Percentiles rank a stretch among this genome's conserved stretches.
Evolutionary conservation across 805 yeast genomes (phyloP).

Genomic region (Babjeviella inositovora): DNA sequence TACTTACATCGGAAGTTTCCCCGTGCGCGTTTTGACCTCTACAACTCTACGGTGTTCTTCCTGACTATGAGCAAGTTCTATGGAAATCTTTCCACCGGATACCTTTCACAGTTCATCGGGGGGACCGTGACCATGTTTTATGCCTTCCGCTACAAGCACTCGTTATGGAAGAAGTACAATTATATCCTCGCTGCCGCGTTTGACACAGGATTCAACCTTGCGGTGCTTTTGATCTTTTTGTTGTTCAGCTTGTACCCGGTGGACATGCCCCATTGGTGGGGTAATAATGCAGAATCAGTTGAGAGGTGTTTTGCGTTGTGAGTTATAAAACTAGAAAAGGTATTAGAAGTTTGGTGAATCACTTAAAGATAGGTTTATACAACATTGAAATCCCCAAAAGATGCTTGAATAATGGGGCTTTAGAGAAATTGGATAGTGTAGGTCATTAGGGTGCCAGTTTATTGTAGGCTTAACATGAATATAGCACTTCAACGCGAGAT

Average conservation of each 20-base stretch:
- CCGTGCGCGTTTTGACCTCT: conserved; percentile 9
- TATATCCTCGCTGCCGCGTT: conserved; percentile 33
- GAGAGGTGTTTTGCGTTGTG: conserved; percentile 27
- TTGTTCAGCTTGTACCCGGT: conserved; percentile 6
- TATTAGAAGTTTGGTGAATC: no score
- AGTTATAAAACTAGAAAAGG: no score
- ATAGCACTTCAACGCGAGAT: no score
- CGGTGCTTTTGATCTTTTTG: conserved; percentile 20
- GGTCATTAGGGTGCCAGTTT: no score
- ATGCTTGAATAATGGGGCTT: no score
- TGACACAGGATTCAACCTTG: conserved; percentile 30
- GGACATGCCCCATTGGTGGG: conserved; percentile 28
- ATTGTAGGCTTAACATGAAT: no score
- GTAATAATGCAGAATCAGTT: conserved; percentile 22
- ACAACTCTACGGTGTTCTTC: conserved; percentile 32
- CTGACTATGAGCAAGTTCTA: conserved; percentile 29
- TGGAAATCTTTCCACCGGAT: conserved; percentile 32
- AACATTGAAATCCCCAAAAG: no score
- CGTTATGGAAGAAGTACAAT: conserved; percentile 23
- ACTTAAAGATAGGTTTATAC: no score
- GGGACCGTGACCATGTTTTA: conserved; percentile 32
- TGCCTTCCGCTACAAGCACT: conserved; percentile 17
- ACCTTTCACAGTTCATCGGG: conserved; percentile 26
- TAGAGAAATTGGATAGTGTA: no score
- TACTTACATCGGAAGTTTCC: conserved; percentile 1